Conservation (phyloP, 306 rosid species). For the Ormosia semicastrata region DNA sequence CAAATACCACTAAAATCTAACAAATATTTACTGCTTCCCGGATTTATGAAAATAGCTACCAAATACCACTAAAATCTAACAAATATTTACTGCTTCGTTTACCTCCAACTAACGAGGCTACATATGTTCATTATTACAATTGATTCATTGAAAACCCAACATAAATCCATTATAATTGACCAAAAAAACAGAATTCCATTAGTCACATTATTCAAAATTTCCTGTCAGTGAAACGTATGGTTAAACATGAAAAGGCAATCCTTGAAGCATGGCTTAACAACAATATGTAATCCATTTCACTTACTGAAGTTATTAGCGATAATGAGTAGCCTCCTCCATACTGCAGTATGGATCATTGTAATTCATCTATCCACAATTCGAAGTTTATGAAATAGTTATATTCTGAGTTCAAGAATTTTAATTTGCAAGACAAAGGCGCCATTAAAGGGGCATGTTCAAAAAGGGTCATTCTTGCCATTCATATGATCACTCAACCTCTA, state of each 20-base stretch:
- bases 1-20: background rate
- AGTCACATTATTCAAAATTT: background rate
- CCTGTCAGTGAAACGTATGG: background rate
- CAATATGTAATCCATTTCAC: background rate
- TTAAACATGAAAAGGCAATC: slow-evolving; percentile 8
- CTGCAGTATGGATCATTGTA: background rate
- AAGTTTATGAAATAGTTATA: background rate
- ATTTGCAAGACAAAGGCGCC: background rate
- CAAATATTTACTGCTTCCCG: background rate
- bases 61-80: background rate
- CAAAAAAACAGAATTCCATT: background rate
- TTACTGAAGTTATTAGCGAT: background rate
- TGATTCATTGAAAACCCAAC: background rate
- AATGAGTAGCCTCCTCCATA: slow-evolving; percentile 13
- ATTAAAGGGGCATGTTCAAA: background rate
- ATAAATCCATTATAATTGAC: background rate
- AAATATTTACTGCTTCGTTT: background rate
- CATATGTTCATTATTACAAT: background rate
- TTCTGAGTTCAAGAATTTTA: background rate
- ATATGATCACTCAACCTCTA: background rate
- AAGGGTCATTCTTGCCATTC: background rate
- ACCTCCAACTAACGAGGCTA: background rate
- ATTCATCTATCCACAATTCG: background rate
- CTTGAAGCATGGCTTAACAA: slow-evolving; percentile 5
- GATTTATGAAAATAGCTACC: slow-evolving; percentile 6